phyloP scores from a whole-genome alignment of 108 stramenopile species.

The Discostella stelligeroides region DNA sequence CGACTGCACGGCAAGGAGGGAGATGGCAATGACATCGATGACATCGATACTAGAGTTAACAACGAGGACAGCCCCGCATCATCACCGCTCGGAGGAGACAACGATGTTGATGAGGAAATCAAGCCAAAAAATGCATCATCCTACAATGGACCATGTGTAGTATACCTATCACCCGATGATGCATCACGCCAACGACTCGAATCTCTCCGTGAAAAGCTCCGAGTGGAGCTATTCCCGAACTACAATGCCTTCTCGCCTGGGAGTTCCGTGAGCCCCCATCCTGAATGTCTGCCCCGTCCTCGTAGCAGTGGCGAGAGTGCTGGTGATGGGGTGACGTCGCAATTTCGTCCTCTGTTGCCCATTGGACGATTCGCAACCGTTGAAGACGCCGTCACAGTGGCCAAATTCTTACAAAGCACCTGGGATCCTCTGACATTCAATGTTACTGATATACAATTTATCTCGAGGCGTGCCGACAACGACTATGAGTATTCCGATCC shows the following conservation, averaged over 20 bases:
- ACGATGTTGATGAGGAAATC: slow-evolving; percentile 5
- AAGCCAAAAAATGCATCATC: slow-evolving; percentile 25
- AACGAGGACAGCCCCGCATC: slow-evolving; percentile 1
- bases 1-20: slow-evolving; percentile 7
- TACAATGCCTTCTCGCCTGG: slow-evolving; percentile 56
- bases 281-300: slow-evolving; percentile 49
- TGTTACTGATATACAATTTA: slow-evolving; percentile 70
- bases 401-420: slow-evolving; percentile 59
- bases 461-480: slow-evolving; percentile 49
- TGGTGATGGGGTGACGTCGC: not conserved
- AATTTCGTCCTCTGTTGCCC: slow-evolving; percentile 68
- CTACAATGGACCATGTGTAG: slow-evolving; percentile 73
- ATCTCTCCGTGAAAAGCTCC: slow-evolving; percentile 53
- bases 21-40: slow-evolving; percentile 11
- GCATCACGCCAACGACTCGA: slow-evolving; percentile 53
- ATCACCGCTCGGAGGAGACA: not conserved
- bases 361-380: slow-evolving; percentile 66
- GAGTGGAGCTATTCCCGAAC: slow-evolving; percentile 36
- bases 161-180: slow-evolving; percentile 74
- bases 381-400: slow-evolving; percentile 58
- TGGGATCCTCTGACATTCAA: slow-evolving; percentile 74
- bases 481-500: not conserved
- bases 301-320: not conserved
- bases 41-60: not conserved
- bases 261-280: slow-evolving; percentile 44